phyloP scores from a whole-genome alignment of 1,139 yeast genomes.

The Hansenula sp. region DNA sequence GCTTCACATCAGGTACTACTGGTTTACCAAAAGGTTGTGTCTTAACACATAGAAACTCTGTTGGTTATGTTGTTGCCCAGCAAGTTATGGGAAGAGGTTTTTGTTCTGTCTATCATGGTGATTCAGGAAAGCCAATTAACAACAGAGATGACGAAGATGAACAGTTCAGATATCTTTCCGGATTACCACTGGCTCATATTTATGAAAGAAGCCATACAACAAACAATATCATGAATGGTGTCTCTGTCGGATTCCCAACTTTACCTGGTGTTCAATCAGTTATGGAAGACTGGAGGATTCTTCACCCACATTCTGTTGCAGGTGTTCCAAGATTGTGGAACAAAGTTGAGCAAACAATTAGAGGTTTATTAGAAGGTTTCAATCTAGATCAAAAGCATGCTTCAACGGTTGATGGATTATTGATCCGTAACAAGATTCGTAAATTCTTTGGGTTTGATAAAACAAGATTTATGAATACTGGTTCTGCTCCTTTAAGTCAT shows the following conservation, averaged over 20 bases:
- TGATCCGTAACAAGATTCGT: conserved; percentile 2
- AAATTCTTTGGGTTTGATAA: conserved; percentile 52
- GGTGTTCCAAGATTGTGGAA: conserved; percentile 60
- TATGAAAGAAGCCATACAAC: conserved; percentile 26
- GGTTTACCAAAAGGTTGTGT: conserved; percentile 39
- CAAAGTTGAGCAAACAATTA: conserved; percentile 43
- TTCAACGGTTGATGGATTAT: conserved; percentile 28
- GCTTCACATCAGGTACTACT: conserved; percentile 41
- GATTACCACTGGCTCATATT: conserved; percentile 45
- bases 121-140: neutral
- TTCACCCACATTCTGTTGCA: conserved; percentile 44
- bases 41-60: conserved; percentile 30
- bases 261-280: conserved; percentile 25
- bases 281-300: conserved; percentile 45
- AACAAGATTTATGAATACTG: conserved; percentile 40
- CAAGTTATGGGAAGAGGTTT: conserved; percentile 5
- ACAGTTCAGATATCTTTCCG: conserved; percentile 19
- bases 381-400: neutral
- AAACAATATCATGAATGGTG: conserved; percentile 10
- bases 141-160: conserved; percentile 8
- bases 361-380: neutral
- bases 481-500: conserved; percentile 67
- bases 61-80: conserved; percentile 20
- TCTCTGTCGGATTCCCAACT: conserved; percentile 35
- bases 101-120: conserved; percentile 5